Conservation (phyloP, 2,329 filamentous ascomycete species). For the Colletotrichum sp. region DNA sequence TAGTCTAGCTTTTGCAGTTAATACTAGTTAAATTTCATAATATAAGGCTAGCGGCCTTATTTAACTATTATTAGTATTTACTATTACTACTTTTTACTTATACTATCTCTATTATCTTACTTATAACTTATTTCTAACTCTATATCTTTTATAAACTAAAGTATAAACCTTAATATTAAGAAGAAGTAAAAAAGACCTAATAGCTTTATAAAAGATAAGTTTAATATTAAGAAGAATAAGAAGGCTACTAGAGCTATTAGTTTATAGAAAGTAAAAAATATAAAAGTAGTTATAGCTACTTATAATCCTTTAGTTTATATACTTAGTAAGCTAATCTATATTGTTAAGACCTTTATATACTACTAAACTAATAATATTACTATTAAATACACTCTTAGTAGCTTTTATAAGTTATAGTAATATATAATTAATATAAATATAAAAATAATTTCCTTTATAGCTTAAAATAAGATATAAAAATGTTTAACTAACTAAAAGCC, state of each 20-base stretch:
- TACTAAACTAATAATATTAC: not conserved
- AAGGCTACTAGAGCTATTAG: too few relatives aligned
- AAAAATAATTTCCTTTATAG: not conserved
- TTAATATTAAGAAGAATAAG: too few relatives aligned
- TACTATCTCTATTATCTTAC: not conserved
- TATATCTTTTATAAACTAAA: too few relatives aligned
- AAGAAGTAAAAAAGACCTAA: too few relatives aligned
- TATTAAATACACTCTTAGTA: not conserved
- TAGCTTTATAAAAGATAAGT: too few relatives aligned
- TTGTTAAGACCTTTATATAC: not conserved
- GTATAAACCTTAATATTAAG: too few relatives aligned
- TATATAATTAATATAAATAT: not conserved
- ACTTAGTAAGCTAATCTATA: too few relatives aligned
- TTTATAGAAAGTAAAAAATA: not conserved
- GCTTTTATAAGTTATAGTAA: not conserved
- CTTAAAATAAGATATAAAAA: not conserved
- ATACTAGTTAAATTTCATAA: not conserved
- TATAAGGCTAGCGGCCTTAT: too few relatives aligned
- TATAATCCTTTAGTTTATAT: not conserved
- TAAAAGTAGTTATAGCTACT: not conserved
- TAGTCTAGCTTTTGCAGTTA: too few relatives aligned
- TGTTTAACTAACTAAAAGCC: too few relatives aligned
- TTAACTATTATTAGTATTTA: too few relatives aligned
- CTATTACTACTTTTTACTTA: not conserved
- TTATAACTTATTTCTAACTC: too few relatives aligned